A percentile compares a stretch with the other conserved stretches of the same genome.
Evolutionary conservation across 2,329 filamentous ascomycete species (phyloP).

Genomic region (Aspergillus caelatus): DNA sequence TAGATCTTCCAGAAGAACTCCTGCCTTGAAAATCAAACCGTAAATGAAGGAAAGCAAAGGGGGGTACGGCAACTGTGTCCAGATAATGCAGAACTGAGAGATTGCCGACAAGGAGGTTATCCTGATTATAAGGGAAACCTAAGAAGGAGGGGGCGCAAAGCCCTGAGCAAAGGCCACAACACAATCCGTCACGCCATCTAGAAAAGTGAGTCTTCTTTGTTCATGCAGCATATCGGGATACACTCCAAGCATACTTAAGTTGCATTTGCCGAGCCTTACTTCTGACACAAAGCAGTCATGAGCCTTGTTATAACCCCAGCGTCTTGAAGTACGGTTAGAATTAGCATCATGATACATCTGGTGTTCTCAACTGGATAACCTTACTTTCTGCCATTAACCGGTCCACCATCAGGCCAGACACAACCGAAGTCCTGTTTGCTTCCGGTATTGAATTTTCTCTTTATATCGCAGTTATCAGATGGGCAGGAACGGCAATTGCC

Average conservation of each 20-base stretch:
- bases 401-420: background rate
- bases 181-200: background rate
- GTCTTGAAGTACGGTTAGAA: background rate
- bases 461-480: background rate
- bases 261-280: background rate
- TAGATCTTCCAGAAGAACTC: no score
- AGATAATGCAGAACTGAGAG: no score
- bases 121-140: background rate
- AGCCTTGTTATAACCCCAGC: background rate
- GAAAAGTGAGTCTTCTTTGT: background rate
- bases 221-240: background rate
- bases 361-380: background rate
- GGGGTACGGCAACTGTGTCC: no score
- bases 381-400: background rate
- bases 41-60: no score
- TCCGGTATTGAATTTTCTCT: background rate
- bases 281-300: background rate
- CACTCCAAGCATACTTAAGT: background rate
- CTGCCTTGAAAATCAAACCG: no score
- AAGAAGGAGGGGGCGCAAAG: background rate
- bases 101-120: background rate
- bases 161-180: background rate
- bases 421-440: background rate
- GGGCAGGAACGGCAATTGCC: background rate
- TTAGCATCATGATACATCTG: background rate